These are phyloP conservation scores for Ophiocordyceps camponoti-floridani DNA, from an alignment of 2,329 filamentous ascomycete species.

Conservation along the genomic window DNA sequence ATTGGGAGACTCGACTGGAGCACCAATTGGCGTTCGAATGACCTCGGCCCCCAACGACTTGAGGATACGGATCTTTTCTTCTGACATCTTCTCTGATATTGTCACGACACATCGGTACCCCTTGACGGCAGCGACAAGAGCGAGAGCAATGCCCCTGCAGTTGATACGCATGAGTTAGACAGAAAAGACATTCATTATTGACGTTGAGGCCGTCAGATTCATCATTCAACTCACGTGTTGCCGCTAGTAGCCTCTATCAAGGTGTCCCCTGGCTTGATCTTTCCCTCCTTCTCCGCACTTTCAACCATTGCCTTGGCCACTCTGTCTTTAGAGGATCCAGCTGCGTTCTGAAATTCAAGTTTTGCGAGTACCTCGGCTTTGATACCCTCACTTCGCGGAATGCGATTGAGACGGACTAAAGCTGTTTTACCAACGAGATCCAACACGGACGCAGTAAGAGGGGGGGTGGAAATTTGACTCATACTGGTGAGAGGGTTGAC, in stretches of 20 bases:
- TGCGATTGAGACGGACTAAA: conserved; percentile 82
- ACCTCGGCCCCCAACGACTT: conserved; percentile 91
- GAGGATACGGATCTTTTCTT: conserved; percentile 91
- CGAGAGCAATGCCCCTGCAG: conserved; percentile 65
- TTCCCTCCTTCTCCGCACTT: conserved; percentile 74
- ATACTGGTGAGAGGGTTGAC: no score
- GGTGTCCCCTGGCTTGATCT: conserved; percentile 93
- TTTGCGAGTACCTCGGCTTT: conserved; percentile 82
- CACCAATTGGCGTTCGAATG: conserved; percentile 90
- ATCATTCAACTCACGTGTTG: conserved; percentile 44
- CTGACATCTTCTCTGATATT: conserved; percentile 97
- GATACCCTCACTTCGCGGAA: conserved; percentile 80
- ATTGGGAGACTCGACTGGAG: conserved; percentile 85
- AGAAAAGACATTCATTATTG: no score
- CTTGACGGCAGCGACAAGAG: conserved; percentile 86
- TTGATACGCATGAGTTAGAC: no score
- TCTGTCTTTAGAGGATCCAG: conserved; percentile 83
- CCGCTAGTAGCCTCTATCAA: conserved; percentile 96
- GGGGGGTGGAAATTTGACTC: no score
- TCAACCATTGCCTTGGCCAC: conserved; percentile 97
- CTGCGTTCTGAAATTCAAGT: conserved; percentile 83
- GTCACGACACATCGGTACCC: conserved; percentile 98
- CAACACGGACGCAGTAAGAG: no score
- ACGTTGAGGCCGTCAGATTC: background rate
- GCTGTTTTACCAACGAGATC: conserved; percentile 92